phyloP scores from a whole-genome alignment of 768 basidiomycete species.

The Udeniomyces megalosporus region DNA sequence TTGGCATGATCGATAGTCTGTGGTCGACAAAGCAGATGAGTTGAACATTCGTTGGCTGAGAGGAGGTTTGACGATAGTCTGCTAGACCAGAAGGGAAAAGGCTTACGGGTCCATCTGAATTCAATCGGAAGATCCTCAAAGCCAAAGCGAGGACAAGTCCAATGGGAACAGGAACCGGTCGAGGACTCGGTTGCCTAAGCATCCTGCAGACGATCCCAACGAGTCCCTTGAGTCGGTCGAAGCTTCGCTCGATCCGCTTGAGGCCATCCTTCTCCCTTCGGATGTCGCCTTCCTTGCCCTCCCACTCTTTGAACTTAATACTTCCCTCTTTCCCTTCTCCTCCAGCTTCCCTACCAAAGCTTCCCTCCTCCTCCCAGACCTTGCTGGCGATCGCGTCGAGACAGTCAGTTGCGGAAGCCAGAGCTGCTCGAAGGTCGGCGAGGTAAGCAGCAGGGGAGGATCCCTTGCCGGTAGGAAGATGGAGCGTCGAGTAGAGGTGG shows the following conservation, averaged over 20 bases:
- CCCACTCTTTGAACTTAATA: slow-evolving; percentile 7
- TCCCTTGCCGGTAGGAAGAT: slow-evolving; percentile 62
- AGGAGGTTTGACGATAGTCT: too few relatives aligned
- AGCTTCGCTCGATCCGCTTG: slow-evolving; percentile 26
- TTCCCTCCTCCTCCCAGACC: slow-evolving; percentile 10
- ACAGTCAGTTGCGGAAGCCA: slow-evolving; percentile 50
- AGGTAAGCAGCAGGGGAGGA: slow-evolving; percentile 56
- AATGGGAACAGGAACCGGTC: slow-evolving; percentile 55
- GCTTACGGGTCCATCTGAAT: slow-evolving; percentile 23
- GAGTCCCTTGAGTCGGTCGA: slow-evolving; percentile 47
- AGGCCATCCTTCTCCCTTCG: slow-evolving; percentile 39
- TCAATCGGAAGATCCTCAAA: slow-evolving; percentile 32
- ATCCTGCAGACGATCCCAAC: slow-evolving; percentile 40
- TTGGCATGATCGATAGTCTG: slow-evolving; percentile 39
- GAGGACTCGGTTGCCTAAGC: slow-evolving; percentile 33
- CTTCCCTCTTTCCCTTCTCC: slow-evolving; percentile 1
- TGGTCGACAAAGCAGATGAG: slow-evolving; percentile 40
- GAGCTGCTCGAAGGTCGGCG: slow-evolving; percentile 53
- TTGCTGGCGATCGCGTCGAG: slow-evolving; percentile 35
- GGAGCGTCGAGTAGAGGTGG: slow-evolving; percentile 45
- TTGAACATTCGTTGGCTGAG: too few relatives aligned
- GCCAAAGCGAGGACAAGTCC: slow-evolving; percentile 45
- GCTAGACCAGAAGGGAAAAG: slow-evolving; percentile 35
- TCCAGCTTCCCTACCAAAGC: not conserved
- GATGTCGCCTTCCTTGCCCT: slow-evolving; percentile 24